Evolutionary conservation across 495 filamentous ascomycete species (phyloP).

Genomic region (Neurospora pannonica): DNA sequence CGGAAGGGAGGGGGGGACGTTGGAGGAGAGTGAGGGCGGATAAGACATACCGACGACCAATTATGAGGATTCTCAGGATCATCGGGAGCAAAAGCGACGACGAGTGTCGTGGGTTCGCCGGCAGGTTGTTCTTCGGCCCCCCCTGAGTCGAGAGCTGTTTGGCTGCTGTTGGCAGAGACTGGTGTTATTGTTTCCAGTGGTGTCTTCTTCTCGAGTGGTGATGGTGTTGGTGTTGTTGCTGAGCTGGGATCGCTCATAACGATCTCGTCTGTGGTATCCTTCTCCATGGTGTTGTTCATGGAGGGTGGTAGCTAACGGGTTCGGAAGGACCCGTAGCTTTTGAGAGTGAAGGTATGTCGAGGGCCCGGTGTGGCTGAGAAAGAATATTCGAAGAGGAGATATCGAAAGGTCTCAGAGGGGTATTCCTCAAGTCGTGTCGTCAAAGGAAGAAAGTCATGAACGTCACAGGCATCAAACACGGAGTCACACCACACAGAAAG

Average conservation of each 20-base stretch:
- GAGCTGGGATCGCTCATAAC: neutral
- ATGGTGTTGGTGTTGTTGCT: neutral
- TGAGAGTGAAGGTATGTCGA: neutral
- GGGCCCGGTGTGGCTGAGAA: neutral
- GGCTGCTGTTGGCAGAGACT: neutral
- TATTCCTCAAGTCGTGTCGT: neutral
- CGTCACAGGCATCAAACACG: neutral
- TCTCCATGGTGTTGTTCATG: neutral
- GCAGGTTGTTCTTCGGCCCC: neutral
- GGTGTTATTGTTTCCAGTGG: neutral
- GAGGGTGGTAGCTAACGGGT: neutral
- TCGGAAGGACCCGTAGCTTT: neutral
- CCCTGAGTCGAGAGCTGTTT: neutral
- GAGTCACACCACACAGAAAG: neutral
- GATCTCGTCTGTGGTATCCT: neutral
- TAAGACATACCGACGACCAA: slow-evolving; percentile 11
- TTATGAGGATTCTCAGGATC: slow-evolving; percentile 20
- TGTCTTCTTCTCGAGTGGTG: neutral
- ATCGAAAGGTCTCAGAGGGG: neutral
- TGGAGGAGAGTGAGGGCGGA: neutral
- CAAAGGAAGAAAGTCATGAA: neutral
- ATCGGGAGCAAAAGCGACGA: slow-evolving; percentile 12
- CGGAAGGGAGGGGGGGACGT: neutral
- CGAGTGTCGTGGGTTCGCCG: neutral
- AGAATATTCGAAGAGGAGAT: neutral